Evolutionary conservation across 2,329 filamentous ascomycete genomes (phyloP).

Genomic region (Fusarium bactridioides): DNA sequence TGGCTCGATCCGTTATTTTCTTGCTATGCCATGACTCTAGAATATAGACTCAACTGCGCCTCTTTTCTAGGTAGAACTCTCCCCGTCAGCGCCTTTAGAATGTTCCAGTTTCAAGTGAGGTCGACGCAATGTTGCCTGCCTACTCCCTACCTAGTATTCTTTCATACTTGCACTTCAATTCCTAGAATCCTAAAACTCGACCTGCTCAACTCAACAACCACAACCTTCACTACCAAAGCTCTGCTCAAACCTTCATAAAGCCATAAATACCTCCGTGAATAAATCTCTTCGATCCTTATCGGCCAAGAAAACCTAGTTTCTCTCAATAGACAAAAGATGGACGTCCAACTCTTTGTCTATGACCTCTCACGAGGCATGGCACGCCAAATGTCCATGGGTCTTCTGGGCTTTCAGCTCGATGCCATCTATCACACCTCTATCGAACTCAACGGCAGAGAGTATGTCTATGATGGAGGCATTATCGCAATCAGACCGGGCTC

Average conservation of each 20-base stretch:
- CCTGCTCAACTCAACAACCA: not conserved
- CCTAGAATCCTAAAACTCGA: not conserved
- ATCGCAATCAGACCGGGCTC: slow-evolving; percentile 81
- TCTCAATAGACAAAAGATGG: slow-evolving; percentile 58
- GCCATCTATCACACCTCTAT: slow-evolving; percentile 96
- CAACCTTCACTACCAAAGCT: not conserved
- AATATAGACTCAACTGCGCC: not conserved
- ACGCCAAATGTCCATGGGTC: slow-evolving; percentile 61
- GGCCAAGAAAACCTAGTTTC: not conserved
- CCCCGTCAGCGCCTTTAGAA: slow-evolving; percentile 32
- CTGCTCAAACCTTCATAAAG: not conserved
- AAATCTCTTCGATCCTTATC: not conserved
- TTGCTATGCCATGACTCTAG: not conserved
- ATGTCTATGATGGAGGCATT: slow-evolving; percentile 88
- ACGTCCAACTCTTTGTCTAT: slow-evolving; percentile 80
- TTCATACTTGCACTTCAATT: not conserved
- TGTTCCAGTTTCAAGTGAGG: slow-evolving; percentile 33
- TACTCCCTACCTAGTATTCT: not conserved
- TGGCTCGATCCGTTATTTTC: not conserved
- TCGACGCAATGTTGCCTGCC: slow-evolving; percentile 40
- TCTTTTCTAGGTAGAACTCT: slow-evolving; percentile 10
- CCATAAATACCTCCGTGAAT: not conserved
- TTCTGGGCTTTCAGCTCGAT: slow-evolving; percentile 73
- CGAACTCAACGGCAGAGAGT: slow-evolving; percentile 84
- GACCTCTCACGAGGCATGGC: slow-evolving; percentile 74